Base-by-base conservation (phyloP, 2,329 filamentous ascomycete species). In the Rutstroemia sp. region DNA sequence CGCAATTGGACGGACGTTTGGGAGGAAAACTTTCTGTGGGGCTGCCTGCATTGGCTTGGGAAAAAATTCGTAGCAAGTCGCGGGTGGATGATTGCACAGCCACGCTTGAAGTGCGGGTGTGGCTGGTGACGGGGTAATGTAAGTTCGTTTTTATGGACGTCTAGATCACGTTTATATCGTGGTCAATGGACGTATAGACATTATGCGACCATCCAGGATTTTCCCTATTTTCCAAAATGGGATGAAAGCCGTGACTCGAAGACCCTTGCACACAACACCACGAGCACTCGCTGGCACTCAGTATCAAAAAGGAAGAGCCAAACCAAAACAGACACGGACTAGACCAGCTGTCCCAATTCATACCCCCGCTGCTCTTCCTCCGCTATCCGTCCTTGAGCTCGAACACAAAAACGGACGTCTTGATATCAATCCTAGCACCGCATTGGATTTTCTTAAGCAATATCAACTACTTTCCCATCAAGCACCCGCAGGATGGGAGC, bases 391-490 rank as follows among this genome's bases (percentile, higher is more conserved):
- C 12, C 10, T 34, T 10, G 30, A 34, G 30, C 8, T 4, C 10
- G 12, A 14, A 10, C 9, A 14, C 30, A 10, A 42, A 19, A 19
- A 0, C 4, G 66, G 66, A 19, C 61, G 51, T 37, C 52, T 69
- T 21, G 48, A 53, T 8, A 48, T 69, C 12, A 56, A 63, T 8
- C 60, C 65, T 1, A 56, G 61, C 14, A 51, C 56, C 42, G 64
- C 61, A 5, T 34, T 65, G 17, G 58, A 63, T n/a, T 63, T 69
- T 39, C 54, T 69, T 4, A 58, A 58, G 39, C 49, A 46, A 65
- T 64, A 45, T 50, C 54, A 23, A 42, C 54, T 6, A 44, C 19
- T 37, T 16, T 16, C 39, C 16, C 25, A 34, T 34, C 50, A 25
- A 1, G 12, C 54, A 17, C 51, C 17, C 38, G 16, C 23, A 12